A percentile compares a stretch with the other conserved stretches of the same genome.
phyloP scores from a whole-genome alignment of 2,329 filamentous ascomycete genomes.

The Penicillium crustosum region DNA sequence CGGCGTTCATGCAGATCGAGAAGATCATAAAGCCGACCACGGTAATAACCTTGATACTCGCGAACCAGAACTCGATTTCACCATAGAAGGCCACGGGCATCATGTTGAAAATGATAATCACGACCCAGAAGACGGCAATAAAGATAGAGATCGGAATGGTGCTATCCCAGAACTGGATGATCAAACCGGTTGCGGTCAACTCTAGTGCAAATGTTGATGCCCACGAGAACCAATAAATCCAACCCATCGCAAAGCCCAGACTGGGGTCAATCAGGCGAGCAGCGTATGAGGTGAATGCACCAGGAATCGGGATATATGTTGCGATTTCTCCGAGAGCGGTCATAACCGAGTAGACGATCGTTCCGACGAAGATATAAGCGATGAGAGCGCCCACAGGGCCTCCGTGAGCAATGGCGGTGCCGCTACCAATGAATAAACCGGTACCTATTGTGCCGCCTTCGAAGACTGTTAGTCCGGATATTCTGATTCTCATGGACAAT shows the following conservation, averaged over 20 bases:
- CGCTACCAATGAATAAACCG: slow-evolving; percentile 68
- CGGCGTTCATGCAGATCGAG: slow-evolving; percentile 71
- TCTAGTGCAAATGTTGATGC: slow-evolving; percentile 71
- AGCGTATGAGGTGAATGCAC: slow-evolving; percentile 74
- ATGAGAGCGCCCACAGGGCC: slow-evolving; percentile 67
- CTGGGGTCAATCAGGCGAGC: slow-evolving; percentile 71
- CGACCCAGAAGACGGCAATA: slow-evolving; percentile 69
- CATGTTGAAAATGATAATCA: slow-evolving; percentile 69
- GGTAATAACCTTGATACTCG: slow-evolving; percentile 72
- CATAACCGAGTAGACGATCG: slow-evolving; percentile 75
- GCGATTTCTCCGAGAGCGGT: slow-evolving; percentile 66
- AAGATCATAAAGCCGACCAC: slow-evolving; percentile 76
- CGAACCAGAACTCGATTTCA: slow-evolving; percentile 77
- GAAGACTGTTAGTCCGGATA: not conserved
- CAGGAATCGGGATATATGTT: slow-evolving; percentile 72
- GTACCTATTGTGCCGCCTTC: slow-evolving; percentile 66
- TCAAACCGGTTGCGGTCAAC: slow-evolving; percentile 67
- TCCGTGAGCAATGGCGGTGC: slow-evolving; percentile 59
- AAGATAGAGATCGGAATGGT: slow-evolving; percentile 66
- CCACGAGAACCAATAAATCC: slow-evolving; percentile 82
- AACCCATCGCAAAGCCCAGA: slow-evolving; percentile 74
- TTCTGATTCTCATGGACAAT: not conserved
- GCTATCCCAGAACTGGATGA: slow-evolving; percentile 72
- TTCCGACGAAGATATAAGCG: slow-evolving; percentile 67
- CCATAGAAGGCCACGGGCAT: slow-evolving; percentile 71